Evolutionary conservation across 1,139 yeast species (phyloP).

Genomic region (Magnusiomyces ingens): DNA sequence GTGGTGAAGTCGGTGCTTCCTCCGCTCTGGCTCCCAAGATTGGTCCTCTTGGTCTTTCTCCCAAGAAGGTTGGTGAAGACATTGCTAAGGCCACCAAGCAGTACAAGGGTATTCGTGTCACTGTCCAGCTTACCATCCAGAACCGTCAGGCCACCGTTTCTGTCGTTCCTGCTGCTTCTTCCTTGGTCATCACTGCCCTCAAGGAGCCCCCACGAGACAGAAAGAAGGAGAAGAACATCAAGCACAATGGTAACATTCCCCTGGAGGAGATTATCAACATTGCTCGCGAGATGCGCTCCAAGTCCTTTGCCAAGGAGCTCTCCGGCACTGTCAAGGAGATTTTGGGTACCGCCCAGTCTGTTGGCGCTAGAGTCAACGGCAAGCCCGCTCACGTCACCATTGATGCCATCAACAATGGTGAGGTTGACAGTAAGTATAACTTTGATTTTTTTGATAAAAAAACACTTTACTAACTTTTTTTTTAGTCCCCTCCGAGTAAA

Average conservation of each 20-base stretch:
- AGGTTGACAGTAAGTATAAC: constrained; percentile 53
- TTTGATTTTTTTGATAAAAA: constrained; percentile 7
- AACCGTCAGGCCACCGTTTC: constrained; percentile 99
- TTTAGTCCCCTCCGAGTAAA: constrained; percentile 18
- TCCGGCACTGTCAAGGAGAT: constrained; percentile 98
- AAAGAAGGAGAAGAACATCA: constrained; percentile 99
- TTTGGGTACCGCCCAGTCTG: constrained; percentile 99
- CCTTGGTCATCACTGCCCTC: constrained; percentile 97
- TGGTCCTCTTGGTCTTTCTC: constrained; percentile 99
- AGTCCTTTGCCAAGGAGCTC: constrained; percentile 96
- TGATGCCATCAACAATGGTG: constrained; percentile 97
- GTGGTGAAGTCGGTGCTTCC: constrained; percentile 99
- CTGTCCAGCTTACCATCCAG: constrained; percentile 97
- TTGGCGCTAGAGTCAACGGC: constrained; percentile 97
- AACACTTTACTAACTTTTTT: constrained; percentile 9
- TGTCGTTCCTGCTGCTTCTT: constrained; percentile 99
- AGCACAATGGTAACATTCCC: constrained; percentile 98
- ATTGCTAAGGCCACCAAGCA: constrained; percentile 99
- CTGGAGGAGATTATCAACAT: constrained; percentile 94
- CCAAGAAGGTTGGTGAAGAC: constrained; percentile 99
- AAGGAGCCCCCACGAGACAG: constrained; percentile 99
- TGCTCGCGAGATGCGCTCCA: constrained; percentile 96
- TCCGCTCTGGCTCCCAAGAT: constrained; percentile 99
- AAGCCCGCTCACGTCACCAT: constrained; percentile 99
- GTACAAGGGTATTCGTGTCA: constrained; percentile 98